Percentiles rank a stretch among this genome's conserved stretches.
Conservation (phyloP, 768 basidiomycete species). For the Podaxis sp. region DNA sequence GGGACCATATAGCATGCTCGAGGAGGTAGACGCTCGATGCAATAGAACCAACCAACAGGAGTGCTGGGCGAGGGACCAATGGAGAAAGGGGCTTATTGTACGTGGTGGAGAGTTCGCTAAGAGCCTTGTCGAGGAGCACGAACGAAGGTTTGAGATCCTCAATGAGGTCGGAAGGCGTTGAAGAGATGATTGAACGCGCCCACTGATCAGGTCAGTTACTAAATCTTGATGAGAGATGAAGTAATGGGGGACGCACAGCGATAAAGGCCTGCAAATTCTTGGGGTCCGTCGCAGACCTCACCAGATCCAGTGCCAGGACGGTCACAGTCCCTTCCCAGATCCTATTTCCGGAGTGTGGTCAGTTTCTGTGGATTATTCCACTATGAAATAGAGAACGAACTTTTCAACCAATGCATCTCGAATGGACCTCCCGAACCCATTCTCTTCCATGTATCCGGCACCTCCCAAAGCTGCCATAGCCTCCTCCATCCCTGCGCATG, state of each 20-base stretch:
- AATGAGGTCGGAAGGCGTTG: slow-evolving; percentile 37
- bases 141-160: slow-evolving; percentile 29
- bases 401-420: slow-evolving; percentile 74
- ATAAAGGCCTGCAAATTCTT: slow-evolving; percentile 45
- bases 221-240: background rate
- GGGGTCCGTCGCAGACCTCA: slow-evolving; percentile 51
- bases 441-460: slow-evolving; percentile 85
- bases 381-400: slow-evolving; percentile 25
- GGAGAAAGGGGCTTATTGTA: slow-evolving; percentile 44
- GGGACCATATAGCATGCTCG: slow-evolving; percentile 70
- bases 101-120: slow-evolving; percentile 38
- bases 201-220: slow-evolving; percentile 40
- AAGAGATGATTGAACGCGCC: slow-evolving; percentile 43
- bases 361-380: background rate
- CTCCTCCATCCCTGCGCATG: slow-evolving; percentile 64
- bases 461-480: slow-evolving; percentile 75
- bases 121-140: slow-evolving; percentile 34
- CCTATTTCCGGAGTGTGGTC: slow-evolving; percentile 25
- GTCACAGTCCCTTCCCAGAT: slow-evolving; percentile 82
- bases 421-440: slow-evolving; percentile 66
- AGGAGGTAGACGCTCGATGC: slow-evolving; percentile 58
- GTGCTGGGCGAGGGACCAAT: slow-evolving; percentile 53
- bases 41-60: slow-evolving; percentile 57
- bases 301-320: slow-evolving; percentile 68
- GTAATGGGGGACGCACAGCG: slow-evolving; percentile 37